Base-by-base conservation (phyloP, 2,329 filamentous ascomycete genomes). In the Xylaria sp. region DNA sequence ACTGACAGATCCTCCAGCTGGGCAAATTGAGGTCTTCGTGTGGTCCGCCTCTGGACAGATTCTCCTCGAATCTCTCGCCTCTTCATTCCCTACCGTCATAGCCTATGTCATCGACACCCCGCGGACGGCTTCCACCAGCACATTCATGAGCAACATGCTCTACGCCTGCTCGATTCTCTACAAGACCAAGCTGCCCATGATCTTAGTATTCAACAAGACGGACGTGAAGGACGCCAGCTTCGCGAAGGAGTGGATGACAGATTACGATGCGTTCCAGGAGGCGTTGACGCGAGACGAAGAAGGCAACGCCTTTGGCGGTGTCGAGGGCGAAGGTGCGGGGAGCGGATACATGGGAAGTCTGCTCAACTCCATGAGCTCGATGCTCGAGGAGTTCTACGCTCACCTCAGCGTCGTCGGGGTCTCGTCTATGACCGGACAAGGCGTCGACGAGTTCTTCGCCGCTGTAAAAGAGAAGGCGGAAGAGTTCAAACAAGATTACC, bases 81-180 rank as follows among this genome's bases (percentile, higher is more conserved):
- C 92, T 3, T 93, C 91, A 0, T 98, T 99, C 75, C 95, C 96
- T 0, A 99, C 96, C 0, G 92, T 99, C 42, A 92, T 99, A 71
- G 95, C 95, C 60, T 99, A 98, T 79, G 87, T 99, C 63, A 97
- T 99, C 77, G 95, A 99, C 78, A 99, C 95, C 1, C 95, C 96
- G 3, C 89, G 95, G 57, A 96, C 94, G 14, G 88, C 91, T 37
- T 96, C 92, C 40, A 98, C 95, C 0, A 94, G 91, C 66, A 99
- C 95, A 0, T 99, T 99, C 79, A 99, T 99, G 95, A 96, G 92
- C 76, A 99, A 99, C 79, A 99, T 99, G 95, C 88, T 99, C 45
- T 99, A 99, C 78, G 95, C 95, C 21, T 98, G 95, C 83, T 96
- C 92, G 63, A 99, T 99, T 67, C 86, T 99, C 15, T 99, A 99